Conservation (phyloP, 2,329 filamentous ascomycete species). For the Exophiala sp. region DNA sequence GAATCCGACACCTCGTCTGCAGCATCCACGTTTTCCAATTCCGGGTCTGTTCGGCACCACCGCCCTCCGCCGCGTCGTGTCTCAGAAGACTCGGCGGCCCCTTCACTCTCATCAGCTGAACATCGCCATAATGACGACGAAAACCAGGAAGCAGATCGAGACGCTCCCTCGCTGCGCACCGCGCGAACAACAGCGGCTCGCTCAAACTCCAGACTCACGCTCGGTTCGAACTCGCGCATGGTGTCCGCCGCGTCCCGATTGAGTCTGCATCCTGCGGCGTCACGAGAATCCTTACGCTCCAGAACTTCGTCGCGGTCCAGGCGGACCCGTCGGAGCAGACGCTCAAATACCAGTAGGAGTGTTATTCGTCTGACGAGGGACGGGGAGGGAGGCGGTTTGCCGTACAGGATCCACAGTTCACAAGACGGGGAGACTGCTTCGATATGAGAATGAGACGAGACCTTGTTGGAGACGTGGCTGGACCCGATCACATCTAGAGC, state of each 20-base stretch:
- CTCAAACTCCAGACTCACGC: slow-evolving; percentile 6
- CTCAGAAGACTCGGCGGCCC: slow-evolving; percentile 25
- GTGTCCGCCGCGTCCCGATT: slow-evolving; percentile 18
- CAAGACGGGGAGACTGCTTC: not conserved
- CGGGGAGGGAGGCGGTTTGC: slow-evolving; percentile 10
- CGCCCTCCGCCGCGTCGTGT: slow-evolving; percentile 15
- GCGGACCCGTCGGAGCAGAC: not conserved
- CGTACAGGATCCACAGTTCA: slow-evolving; percentile 15
- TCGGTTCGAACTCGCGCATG: slow-evolving; percentile 12
- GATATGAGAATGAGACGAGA: too few relatives aligned
- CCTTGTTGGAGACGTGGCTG: too few relatives aligned
- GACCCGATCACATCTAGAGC: too few relatives aligned
- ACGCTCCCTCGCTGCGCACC: slow-evolving; percentile 9
- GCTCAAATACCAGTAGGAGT: slow-evolving; percentile 7
- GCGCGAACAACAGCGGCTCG: slow-evolving; percentile 13
- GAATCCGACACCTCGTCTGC: slow-evolving; percentile 10
- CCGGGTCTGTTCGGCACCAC: slow-evolving; percentile 19
- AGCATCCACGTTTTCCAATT: slow-evolving; percentile 17
- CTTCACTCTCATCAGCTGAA: slow-evolving; percentile 19
- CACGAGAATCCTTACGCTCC: slow-evolving; percentile 1
- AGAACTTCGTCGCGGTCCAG: not conserved
- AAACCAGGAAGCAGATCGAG: slow-evolving; percentile 5
- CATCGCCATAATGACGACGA: not conserved
- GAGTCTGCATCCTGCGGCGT: slow-evolving; percentile 1
- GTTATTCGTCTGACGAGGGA: slow-evolving; percentile 17